Base-by-base conservation (phyloP, 306 rosid species). In the Cucumis hystrix region DNA sequence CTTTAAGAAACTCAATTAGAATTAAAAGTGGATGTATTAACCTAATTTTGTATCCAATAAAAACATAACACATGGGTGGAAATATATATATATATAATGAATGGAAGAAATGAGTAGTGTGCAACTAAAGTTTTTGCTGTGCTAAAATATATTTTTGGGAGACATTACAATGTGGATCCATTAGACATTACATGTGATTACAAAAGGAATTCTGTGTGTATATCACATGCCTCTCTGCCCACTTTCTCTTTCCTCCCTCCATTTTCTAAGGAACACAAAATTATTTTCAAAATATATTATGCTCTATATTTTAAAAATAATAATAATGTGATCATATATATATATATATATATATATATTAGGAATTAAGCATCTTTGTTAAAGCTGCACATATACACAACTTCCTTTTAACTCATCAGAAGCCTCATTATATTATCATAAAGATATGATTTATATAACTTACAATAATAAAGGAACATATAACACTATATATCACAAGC, bases 171-270 rank as follows among this genome's bases (percentile, higher is more conserved):
- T 73, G 77, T 73, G 77, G 77, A 33, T 52, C 47, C 41, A 73
- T 28, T 73, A 73, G 77, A 54, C 77, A 73, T 73, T 54, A 51
- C 77, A 73, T 54, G 77, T 73, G 77, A 73, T 73, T 30, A 51
- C 41, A 52, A 52, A 73, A 51, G 62, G 59, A 49, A 52, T 49
- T 16, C 17, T 73, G 49, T 73, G 77, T 73, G 45, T 37, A 12
- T 52, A 73, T 73, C 77, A 73, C 77, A 51, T 72, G 76, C 8
- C 45, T 30, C 25, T 72, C 4, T 28, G 30, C 0, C 77, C 62
- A 73, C 49, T 73, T 54, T 73, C 63, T 73, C 55, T 66, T 39
- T 39, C 71, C 39, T 43, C 6, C 15, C 10, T 28, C 41, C 58
- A 16, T 54, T 54, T 54, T 1, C 3, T 5, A 47, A 47, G 54